Conservation (phyloP, 495 filamentous ascomycete species). For the Podospora tetraspora region DNA sequence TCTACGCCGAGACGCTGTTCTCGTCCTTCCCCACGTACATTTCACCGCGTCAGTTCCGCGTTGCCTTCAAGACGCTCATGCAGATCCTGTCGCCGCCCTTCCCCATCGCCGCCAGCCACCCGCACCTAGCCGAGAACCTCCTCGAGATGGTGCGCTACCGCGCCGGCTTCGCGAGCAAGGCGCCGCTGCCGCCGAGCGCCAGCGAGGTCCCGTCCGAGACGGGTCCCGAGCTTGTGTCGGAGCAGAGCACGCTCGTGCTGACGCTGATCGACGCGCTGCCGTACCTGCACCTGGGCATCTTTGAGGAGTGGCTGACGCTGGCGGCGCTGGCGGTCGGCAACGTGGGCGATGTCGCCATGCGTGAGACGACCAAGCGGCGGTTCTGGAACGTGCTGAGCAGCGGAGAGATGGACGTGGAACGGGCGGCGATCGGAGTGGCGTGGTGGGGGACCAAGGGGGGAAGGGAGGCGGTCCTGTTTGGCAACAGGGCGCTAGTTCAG, state of each 20-base stretch:
- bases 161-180: slow-evolving; percentile 51
- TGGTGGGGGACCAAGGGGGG: slow-evolving; percentile 69
- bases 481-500: slow-evolving; percentile 9
- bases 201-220: slow-evolving; percentile 23
- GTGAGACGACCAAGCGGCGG: slow-evolving; percentile 60
- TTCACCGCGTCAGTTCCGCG: slow-evolving; percentile 82
- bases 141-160: slow-evolving; percentile 76
- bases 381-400: slow-evolving; percentile 81
- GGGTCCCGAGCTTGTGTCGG: slow-evolving; percentile 49
- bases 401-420: slow-evolving; percentile 90
- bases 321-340: slow-evolving; percentile 61
- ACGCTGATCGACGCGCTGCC: slow-evolving; percentile 80
- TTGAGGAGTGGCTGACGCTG: slow-evolving; percentile 62
- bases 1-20: slow-evolving; percentile 83
- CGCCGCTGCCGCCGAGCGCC: slow-evolving; percentile 28
- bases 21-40: slow-evolving; percentile 77
- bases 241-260: slow-evolving; percentile 73
- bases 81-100: slow-evolving; percentile 81
- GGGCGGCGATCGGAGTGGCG: slow-evolving; percentile 69
- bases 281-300: slow-evolving; percentile 58
- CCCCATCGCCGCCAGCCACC: slow-evolving; percentile 62
- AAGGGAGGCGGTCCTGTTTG: slow-evolving; percentile 34
- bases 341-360: slow-evolving; percentile 57
- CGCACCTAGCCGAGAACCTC: slow-evolving; percentile 68
- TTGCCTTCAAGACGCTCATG: slow-evolving; percentile 87